Evolutionary conservation across 257 asterid genomes (phyloP).

Genomic region (Fraxinus pennsylvanica): DNA sequence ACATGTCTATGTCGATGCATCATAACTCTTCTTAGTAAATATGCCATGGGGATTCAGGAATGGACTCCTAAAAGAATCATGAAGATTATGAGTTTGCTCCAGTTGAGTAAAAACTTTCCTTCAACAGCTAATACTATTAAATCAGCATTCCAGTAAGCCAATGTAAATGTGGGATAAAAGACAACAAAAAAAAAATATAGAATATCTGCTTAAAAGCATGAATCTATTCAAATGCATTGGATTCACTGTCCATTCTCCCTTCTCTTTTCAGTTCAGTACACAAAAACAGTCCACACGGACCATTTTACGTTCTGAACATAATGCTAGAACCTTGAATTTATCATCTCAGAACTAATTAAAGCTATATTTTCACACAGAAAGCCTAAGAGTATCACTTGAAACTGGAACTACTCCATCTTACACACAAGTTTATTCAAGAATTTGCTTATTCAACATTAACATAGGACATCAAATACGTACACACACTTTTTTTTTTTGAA

Average conservation of each 20-base stretch:
- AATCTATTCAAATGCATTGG: neutral
- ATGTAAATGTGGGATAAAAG: too few relatives aligned
- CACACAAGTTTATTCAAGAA: neutral
- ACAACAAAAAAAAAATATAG: too few relatives aligned
- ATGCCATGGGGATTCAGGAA: too few relatives aligned
- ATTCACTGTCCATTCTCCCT: neutral
- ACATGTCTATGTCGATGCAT: too few relatives aligned
- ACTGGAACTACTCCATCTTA: neutral
- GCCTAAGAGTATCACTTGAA: neutral
- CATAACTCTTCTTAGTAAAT: too few relatives aligned
- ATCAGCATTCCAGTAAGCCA: too few relatives aligned
- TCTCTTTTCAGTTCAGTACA: neutral
- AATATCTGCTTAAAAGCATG: too few relatives aligned
- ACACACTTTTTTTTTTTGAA: too few relatives aligned
- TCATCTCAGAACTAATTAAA: neutral
- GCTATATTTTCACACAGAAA: neutral
- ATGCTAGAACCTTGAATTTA: neutral
- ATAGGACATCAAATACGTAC: neutral
- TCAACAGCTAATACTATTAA: too few relatives aligned
- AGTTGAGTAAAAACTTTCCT: too few relatives aligned
- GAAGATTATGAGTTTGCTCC: too few relatives aligned
- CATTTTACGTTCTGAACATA: neutral
- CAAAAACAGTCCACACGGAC: neutral
- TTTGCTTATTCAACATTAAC: neutral
- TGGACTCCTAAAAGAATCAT: too few relatives aligned